Base-by-base conservation (phyloP, 768 basidiomycete species). In the Boletus tylopilopsis region DNA sequence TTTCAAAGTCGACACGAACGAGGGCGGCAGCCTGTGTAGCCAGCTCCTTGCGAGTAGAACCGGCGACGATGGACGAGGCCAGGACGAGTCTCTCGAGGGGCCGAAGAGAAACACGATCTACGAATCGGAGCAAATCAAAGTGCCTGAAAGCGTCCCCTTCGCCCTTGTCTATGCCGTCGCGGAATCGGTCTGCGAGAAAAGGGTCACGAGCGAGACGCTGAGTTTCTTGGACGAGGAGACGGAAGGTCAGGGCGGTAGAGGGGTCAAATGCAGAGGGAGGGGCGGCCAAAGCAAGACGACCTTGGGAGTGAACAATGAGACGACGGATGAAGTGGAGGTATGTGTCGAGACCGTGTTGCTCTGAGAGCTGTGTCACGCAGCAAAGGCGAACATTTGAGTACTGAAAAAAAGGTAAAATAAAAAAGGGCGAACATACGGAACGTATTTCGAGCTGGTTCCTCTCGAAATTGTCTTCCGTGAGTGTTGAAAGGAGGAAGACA, bases 281-380 rank as follows among this genome's bases (percentile, higher is more conserved):
- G 45, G 78, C 73, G 27, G 79, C 70, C 21, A 82, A 75, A 21
- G 79, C 66, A 37, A 88, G 77, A 52, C 89, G 80, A 42, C 80
- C 73, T 70, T 89, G 85, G 21, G 91, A 90, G 59, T 92, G 89
- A 45, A 87, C 82, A 64, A 97, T 90, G 70, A 96, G 87, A 55
- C 95, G 87, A 54, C 94, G 90, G 58, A 99, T 90, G 75, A 96
- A 96, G 71, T 99, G 94, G 55, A 93, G 81, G 73, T 97, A 96
- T 50, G 94, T 96, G 71, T 96, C 94, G 61, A 93, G 79, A 50
- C 94, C 94, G 79, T 98, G 93, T 64, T 94, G 90, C 67, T 97
- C 94, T 56, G 92, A 90, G 62, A 98, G 82, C 95, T 98, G 71
- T 41, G 59, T 42, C 63, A 42, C 51, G 43, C 52, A 45, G 53